Conservation (phyloP, 805 yeast genomes). For the Lipomyces oligophaga region DNA sequence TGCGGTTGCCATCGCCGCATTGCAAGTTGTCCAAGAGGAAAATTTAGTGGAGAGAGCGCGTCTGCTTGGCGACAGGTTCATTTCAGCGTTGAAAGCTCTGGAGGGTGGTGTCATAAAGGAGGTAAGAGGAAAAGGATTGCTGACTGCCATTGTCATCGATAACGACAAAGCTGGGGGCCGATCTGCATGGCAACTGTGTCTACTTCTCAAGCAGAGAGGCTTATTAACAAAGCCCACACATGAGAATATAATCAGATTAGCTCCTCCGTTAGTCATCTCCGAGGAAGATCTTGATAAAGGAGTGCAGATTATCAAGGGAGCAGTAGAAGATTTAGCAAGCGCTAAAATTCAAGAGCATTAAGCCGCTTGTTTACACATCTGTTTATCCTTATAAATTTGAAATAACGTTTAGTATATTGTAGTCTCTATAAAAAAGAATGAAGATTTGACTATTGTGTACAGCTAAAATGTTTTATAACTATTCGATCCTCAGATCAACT, state of each 20-base stretch:
- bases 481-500: no score
- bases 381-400: background rate
- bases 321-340: conserved; percentile 47
- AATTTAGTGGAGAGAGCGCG: conserved; percentile 73
- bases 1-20: conserved; percentile 87
- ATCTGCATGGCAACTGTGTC: conserved; percentile 93
- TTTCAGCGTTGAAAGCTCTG: conserved; percentile 42
- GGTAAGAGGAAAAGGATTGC: conserved; percentile 78
- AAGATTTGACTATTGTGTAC: background rate
- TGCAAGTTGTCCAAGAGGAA: conserved; percentile 86
- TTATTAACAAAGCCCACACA: conserved; percentile 87
- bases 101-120: conserved; percentile 51
- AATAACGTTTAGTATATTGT: background rate
- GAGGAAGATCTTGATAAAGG: conserved; percentile 83
- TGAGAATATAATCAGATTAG: conserved; percentile 89
- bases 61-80: conserved; percentile 66
- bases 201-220: conserved; percentile 82
- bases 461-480: no score
- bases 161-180: conserved; percentile 77
- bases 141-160: conserved; percentile 89
- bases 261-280: conserved; percentile 90
- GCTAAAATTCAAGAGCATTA: conserved; percentile 16
- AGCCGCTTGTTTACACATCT: background rate
- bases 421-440: background rate
- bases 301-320: conserved; percentile 62